phyloP scores from a whole-genome alignment of 257 asterid genomes.

The Schizonepeta tenuifolia region DNA sequence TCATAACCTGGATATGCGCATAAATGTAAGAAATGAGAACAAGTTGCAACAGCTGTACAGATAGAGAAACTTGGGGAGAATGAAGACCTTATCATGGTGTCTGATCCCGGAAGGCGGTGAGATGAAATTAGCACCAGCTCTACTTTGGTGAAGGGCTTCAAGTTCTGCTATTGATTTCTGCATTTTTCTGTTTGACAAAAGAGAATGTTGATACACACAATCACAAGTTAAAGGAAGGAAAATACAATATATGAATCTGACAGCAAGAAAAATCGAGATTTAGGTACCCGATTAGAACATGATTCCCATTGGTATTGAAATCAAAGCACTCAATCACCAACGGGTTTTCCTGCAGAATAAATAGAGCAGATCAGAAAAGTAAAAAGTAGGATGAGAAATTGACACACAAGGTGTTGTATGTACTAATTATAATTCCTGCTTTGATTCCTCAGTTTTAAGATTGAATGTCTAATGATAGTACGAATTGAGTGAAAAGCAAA shows the following conservation, averaged over 20 bases:
- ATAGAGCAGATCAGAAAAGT: slow-evolving; percentile 15
- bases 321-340: slow-evolving; percentile 83
- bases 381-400: not conserved
- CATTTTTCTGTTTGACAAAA: slow-evolving; percentile 52
- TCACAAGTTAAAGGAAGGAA: slow-evolving; percentile 9
- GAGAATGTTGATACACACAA: not conserved
- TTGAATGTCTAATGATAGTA: not conserved
- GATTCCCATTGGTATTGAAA: slow-evolving; percentile 70
- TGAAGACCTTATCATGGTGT: slow-evolving; percentile 60
- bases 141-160: slow-evolving; percentile 52
- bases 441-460: not conserved
- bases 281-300: slow-evolving; percentile 72
- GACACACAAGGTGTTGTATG: slow-evolving; percentile 4
- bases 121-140: slow-evolving; percentile 60
- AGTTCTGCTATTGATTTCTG: slow-evolving; percentile 71
- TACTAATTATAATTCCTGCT: not conserved
- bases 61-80: slow-evolving; percentile 24
- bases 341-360: slow-evolving; percentile 67
- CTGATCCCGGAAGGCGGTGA: slow-evolving; percentile 54
- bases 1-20: slow-evolving; percentile 52
- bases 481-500: slow-evolving; percentile 1
- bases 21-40: slow-evolving; percentile 30
- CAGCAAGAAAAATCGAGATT: not conserved
- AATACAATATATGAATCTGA: not conserved
- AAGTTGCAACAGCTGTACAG: slow-evolving; percentile 16